Evolutionary conservation across 306 rosid genomes (phyloP).

Genomic region (Quercus ilex): DNA sequence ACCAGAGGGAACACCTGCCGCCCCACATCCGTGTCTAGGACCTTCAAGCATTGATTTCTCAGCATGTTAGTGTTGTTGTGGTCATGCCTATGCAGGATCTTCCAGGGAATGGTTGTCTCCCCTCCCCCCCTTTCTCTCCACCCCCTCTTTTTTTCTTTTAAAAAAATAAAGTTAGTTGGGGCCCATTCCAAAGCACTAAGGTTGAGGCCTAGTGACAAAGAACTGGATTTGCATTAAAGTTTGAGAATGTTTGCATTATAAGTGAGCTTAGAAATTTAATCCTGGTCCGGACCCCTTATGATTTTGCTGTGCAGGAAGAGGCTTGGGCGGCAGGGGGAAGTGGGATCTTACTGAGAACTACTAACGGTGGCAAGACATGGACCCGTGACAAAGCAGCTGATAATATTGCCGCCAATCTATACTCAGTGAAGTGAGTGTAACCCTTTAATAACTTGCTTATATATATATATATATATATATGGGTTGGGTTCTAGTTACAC

Average conservation of each 20-base stretch:
- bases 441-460: slow-evolving; percentile 1
- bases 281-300: neutral
- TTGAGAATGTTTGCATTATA: neutral
- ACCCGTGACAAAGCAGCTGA: slow-evolving; percentile 95
- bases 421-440: slow-evolving; percentile 84
- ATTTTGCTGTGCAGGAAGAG: slow-evolving; percentile 55
- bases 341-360: slow-evolving; percentile 81
- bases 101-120: too few relatives aligned
- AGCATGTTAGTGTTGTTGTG: too few relatives aligned
- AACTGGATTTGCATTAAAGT: neutral
- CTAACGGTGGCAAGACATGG: slow-evolving; percentile 95
- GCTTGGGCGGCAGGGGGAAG: slow-evolving; percentile 99
- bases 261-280: neutral
- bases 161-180: too few relatives aligned
- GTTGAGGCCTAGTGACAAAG: neutral
- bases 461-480: too few relatives aligned
- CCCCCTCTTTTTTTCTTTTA: too few relatives aligned
- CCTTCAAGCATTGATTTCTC: too few relatives aligned
- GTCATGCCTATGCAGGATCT: too few relatives aligned
- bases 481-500: too few relatives aligned
- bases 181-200: neutral
- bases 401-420: slow-evolving; percentile 92
- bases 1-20: too few relatives aligned
- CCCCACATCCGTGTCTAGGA: too few relatives aligned
- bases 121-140: too few relatives aligned